Evolutionary conservation across 163 green algal genomes (phyloP).

Genomic region (Chlorella variabilis): DNA sequence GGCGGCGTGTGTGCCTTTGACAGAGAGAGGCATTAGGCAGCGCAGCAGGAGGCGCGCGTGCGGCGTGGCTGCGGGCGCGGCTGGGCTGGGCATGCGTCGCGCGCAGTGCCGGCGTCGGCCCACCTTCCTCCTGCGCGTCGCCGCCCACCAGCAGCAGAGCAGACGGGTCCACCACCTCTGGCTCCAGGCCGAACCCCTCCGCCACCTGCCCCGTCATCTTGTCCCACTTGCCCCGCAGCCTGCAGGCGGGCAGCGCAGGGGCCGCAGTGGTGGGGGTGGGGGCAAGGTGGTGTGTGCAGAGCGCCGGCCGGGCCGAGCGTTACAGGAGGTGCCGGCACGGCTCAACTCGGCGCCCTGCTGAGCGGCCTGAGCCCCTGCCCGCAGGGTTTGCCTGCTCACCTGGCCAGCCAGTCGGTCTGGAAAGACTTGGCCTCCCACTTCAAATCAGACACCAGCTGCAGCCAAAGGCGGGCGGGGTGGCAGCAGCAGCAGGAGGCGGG

Average conservation of each 20-base stretch:
- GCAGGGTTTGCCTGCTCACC: too few species aligned
- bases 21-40: too few species aligned
- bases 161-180: background rate
- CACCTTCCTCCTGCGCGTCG: background rate
- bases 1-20: too few species aligned
- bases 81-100: too few species aligned
- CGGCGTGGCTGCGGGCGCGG: too few species aligned
- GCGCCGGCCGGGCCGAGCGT: too few species aligned
- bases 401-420: conserved; percentile 7
- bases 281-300: background rate
- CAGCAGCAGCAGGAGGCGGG: too few species aligned
- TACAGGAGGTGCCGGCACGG: too few species aligned
- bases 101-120: too few species aligned
- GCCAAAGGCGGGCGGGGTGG: background rate
- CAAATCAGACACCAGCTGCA: background rate
- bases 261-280: background rate
- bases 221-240: conserved; percentile 30
- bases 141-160: conserved; percentile 12
- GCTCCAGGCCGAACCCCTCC: conserved; percentile 13
- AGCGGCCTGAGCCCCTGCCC: too few species aligned
- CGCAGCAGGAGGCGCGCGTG: too few species aligned
- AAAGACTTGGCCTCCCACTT: background rate
- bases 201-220: background rate
- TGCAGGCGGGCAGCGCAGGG: background rate
- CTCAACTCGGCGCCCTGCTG: too few species aligned